These are phyloP conservation scores for Phellopilus nigrolimitatus DNA, from an alignment of 1,284 basidiomycete genomes.

Conservation along the genomic window DNA sequence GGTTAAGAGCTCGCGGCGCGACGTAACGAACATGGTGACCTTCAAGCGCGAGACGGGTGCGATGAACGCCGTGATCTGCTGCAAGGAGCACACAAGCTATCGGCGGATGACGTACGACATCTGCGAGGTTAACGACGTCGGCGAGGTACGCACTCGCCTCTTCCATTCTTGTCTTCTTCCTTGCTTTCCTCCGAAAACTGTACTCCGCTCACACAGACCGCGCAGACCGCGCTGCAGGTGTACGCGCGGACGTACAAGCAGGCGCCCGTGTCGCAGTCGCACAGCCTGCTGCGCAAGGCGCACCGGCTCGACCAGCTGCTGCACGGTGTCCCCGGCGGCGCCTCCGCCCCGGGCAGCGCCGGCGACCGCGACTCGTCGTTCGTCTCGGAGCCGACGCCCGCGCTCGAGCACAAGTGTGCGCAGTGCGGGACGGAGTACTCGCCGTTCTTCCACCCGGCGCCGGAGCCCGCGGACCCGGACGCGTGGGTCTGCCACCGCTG, in stretches of 20 bases:
- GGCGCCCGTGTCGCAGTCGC: slow-evolving; percentile 61
- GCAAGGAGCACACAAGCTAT: slow-evolving; percentile 73
- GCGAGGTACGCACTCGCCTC: slow-evolving; percentile 48
- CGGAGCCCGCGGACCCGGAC: slow-evolving; percentile 24
- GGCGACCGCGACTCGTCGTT: slow-evolving; percentile 9
- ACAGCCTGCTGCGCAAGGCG: slow-evolving; percentile 83
- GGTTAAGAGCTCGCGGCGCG: slow-evolving; percentile 72
- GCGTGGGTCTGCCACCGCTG: slow-evolving; percentile 56
- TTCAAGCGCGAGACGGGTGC: slow-evolving; percentile 85
- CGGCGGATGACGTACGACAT: slow-evolving; percentile 72
- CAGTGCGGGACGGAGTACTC: slow-evolving; percentile 35
- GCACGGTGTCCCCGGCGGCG: slow-evolving; percentile 23
- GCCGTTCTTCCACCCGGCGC: slow-evolving; percentile 35
- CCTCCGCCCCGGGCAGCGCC: slow-evolving; percentile 3
- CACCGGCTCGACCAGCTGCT: slow-evolving; percentile 71
- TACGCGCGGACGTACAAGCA: slow-evolving; percentile 84
- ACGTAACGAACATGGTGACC: slow-evolving; percentile 60
- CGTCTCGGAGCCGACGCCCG: slow-evolving; percentile 19
- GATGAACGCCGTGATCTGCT: slow-evolving; percentile 79
- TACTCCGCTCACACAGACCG: no score
- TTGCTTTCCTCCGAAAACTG: no score
- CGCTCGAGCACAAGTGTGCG: slow-evolving; percentile 27
- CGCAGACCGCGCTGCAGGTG: slow-evolving; percentile 86
- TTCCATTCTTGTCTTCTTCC: slow-evolving; percentile 6
- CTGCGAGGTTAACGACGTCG: slow-evolving; percentile 79